Conservation (phyloP, 225 moss, liverwort and hornwort species). For the Asterella californica region DNA sequence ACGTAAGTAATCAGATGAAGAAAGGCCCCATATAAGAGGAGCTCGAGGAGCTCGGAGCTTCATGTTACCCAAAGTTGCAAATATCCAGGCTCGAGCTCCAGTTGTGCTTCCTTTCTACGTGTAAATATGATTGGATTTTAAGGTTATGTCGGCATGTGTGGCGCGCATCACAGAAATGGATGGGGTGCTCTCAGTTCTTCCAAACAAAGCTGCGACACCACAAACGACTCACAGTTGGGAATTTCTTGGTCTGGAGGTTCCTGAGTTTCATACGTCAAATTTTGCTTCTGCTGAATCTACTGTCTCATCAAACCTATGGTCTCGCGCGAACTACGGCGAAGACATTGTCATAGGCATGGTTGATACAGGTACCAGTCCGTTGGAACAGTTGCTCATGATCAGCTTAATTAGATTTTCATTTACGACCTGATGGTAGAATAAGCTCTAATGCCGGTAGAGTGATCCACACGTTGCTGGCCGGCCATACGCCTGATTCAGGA, state of each 20-base stretch:
- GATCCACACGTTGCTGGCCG: not conserved
- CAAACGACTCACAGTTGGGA: not conserved
- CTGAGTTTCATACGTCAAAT: not conserved
- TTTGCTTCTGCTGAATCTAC: not conserved
- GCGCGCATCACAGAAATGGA: conserved; percentile 2
- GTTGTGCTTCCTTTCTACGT: no score
- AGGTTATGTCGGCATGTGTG: not conserved
- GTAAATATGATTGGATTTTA: no score
- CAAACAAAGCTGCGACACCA: not conserved
- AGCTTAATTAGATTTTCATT: no score
- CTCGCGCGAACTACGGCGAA: not conserved
- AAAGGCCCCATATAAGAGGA: no score
- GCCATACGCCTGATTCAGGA: no score
- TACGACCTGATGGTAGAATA: no score
- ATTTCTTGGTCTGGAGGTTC: not conserved
- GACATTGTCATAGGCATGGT: conserved; percentile 6
- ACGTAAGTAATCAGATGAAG: no score
- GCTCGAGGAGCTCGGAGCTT: no score
- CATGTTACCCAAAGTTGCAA: no score
- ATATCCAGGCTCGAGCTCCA: no score
- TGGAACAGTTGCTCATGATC: not conserved
- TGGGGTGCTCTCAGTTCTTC: not conserved
- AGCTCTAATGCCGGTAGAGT: no score
- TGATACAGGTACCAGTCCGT: not conserved
- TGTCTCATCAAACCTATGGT: not conserved